A percentile compares a stretch with the other conserved stretches of the same genome.
These are phyloP conservation scores for Blastomyces parvus DNA, from an alignment of 2,329 filamentous ascomycete genomes.

Conservation along the genomic window DNA sequence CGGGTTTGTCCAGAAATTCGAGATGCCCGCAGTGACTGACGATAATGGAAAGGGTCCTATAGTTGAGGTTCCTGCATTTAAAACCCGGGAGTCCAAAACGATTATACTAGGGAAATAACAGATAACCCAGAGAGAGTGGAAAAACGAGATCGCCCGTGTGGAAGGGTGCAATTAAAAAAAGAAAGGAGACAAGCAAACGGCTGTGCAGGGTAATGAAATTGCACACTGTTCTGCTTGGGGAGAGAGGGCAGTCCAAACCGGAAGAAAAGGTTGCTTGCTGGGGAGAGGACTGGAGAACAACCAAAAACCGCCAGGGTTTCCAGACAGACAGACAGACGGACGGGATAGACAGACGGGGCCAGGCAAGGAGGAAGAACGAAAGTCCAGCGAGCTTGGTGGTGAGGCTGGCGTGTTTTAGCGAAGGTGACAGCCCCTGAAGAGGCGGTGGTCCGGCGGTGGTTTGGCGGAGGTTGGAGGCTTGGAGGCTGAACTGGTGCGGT, in stretches of 20 bases:
- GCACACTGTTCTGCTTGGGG: not conserved
- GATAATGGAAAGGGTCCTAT: not conserved
- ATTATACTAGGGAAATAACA: not conserved
- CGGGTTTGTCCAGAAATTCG: not conserved
- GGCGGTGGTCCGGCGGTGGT: not conserved
- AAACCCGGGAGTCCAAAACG: not conserved
- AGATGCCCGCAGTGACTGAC: not conserved
- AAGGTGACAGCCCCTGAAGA: not conserved
- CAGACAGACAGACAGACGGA: not conserved
- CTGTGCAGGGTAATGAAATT: not conserved
- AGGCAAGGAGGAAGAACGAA: not conserved
- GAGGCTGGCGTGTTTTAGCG: not conserved
- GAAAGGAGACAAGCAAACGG: not conserved
- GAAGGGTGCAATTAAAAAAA: not conserved
- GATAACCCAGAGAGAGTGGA: not conserved
- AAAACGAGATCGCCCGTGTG: not conserved
- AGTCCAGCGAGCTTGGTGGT: not conserved
- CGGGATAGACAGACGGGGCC: too few relatives aligned
- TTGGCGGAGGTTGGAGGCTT: not conserved
- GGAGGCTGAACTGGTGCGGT: too few relatives aligned
- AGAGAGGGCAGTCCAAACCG: not conserved
- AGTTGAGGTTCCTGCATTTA: not conserved
- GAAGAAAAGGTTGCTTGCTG: not conserved
- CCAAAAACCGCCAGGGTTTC: slow-evolving; percentile 2
- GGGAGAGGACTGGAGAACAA: not conserved